A percentile compares a stretch with the other conserved stretches of the same genome.
phyloP scores from a whole-genome alignment of 2,329 filamentous ascomycete genomes.

The Botryotinia convoluta region DNA sequence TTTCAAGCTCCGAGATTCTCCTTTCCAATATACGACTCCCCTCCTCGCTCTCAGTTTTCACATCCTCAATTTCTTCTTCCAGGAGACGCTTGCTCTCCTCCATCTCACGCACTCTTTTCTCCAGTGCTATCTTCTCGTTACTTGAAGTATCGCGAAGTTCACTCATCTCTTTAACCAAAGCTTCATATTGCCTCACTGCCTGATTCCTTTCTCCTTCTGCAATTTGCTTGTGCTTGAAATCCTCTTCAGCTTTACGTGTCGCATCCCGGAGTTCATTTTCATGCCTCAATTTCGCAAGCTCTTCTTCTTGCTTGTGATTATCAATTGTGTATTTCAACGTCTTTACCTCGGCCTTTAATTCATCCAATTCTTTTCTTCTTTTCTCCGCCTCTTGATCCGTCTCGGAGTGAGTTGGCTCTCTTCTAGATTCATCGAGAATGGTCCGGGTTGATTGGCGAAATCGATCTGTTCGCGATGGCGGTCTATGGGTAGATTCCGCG shows the following conservation, averaged over 20 bases:
- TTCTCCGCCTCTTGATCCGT: conserved; percentile 31
- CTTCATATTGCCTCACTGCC: conserved; percentile 50
- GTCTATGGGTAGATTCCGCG: conserved; percentile 43
- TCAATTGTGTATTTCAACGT: conserved; percentile 85
- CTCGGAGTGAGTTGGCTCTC: conserved; percentile 49
- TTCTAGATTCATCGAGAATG: conserved; percentile 54
- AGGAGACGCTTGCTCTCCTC: conserved; percentile 71
- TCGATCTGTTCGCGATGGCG: conserved; percentile 30
- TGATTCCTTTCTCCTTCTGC: conserved; percentile 56
- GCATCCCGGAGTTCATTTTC: conserved; percentile 81
- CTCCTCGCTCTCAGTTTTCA: conserved; percentile 61
- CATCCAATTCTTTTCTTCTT: conserved; percentile 55
- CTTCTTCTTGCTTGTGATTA: conserved; percentile 82
- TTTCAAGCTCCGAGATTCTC: conserved; percentile 59
- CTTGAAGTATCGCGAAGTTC: conserved; percentile 50
- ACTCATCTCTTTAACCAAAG: conserved; percentile 51
- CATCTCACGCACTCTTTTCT: conserved; percentile 66
- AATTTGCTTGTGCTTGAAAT: conserved; percentile 66
- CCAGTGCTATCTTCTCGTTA: conserved; percentile 61
- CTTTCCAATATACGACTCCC: conserved; percentile 63
- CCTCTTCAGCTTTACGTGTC: conserved; percentile 77
- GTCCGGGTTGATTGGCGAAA: conserved; percentile 47
- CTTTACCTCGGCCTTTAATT: conserved; percentile 85
- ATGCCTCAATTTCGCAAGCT: conserved; percentile 73
- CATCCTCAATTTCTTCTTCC: conserved; percentile 79